Base-by-base conservation (phyloP, 306 rosid species). In the Dalbergia cochinchinensis region DNA sequence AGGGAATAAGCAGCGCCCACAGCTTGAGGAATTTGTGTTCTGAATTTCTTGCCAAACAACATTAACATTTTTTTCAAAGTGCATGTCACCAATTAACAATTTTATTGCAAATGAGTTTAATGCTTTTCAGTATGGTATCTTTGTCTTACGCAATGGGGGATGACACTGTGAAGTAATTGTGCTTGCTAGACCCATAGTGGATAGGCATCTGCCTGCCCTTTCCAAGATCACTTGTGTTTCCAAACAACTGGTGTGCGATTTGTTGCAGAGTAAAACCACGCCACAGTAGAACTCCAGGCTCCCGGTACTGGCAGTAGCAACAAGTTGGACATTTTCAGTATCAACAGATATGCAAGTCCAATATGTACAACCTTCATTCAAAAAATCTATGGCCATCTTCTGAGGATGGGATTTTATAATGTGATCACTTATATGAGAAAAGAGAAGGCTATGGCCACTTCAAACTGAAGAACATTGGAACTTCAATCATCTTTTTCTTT, bases 171-270 rank as follows among this genome's bases (percentile, higher is more conserved):
- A 92, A 39, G 88, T 85, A 92, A 58, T 92, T 90, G 78, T 35
- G 92, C 37, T 82, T 62, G 77, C 83, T 88, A 15, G 97, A 92
- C 11, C 86, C 97, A 3, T 92, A 92, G 77, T 92, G 97, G 70
- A 92, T 87, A 0, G 97, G 97, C 97, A 90, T 92, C 50, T 92
- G 97, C 45, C 88, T 84, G 41, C 92, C 94, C 87, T 87, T 90
- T 13, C 97, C 97, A 13, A 68, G 50, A 78, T 92, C 97, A 11
- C 45, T 74, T 31, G 65, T 70, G 86, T 90, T 92, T 87, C 94
- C 94, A 19, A 90, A 86, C 70, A 83, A 79, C 33, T 92, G 97
- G 70, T 90, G 66, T 0, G 91, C 93, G 79, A 92, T 86, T 57
- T 92, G 93, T 79, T 92, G 90, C 85, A 90, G 75, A 10, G 91